Percentiles rank a stretch among this genome's conserved stretches.
Conservation (phyloP, 352 stramenopile species). For the Elongisporangium senticosum region DNA sequence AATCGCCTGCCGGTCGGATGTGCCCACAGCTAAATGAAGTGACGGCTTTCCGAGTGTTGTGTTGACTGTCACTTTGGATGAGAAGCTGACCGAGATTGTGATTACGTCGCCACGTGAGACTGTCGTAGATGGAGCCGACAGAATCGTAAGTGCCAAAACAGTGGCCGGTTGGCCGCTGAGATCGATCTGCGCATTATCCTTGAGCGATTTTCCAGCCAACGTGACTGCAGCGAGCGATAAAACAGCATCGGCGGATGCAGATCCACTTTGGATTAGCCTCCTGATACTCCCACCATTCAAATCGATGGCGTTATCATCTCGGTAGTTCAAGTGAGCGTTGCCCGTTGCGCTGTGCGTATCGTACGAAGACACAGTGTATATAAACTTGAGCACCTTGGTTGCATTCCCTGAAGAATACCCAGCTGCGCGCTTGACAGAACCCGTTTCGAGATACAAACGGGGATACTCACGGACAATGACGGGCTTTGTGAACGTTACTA, state of each 20-base stretch:
- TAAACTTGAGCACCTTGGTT: slow-evolving; percentile 57
- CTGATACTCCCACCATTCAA: slow-evolving; percentile 67
- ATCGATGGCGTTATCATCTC: slow-evolving; percentile 45
- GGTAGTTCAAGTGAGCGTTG: slow-evolving; percentile 58
- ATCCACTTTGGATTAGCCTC: slow-evolving; percentile 24
- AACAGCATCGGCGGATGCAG: slow-evolving; percentile 13
- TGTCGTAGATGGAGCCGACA: slow-evolving; percentile 23
- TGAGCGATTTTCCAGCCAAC: slow-evolving; percentile 27
- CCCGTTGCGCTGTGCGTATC: slow-evolving; percentile 42
- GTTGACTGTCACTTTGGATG: slow-evolving; percentile 47
- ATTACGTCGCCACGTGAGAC: slow-evolving; percentile 41
- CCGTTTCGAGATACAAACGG: slow-evolving; percentile 66
- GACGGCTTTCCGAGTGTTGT: slow-evolving; percentile 45
- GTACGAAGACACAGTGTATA: slow-evolving; percentile 65
- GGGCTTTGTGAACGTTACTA: slow-evolving; percentile 75
- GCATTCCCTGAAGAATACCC: slow-evolving; percentile 57
- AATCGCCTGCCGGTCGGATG: slow-evolving; percentile 55
- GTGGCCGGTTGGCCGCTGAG: slow-evolving; percentile 51
- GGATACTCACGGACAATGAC: slow-evolving; percentile 62
- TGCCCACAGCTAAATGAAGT: slow-evolving; percentile 45
- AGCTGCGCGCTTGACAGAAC: slow-evolving; percentile 56
- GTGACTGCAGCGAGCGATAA: slow-evolving; percentile 36
- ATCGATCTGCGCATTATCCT: slow-evolving; percentile 41
- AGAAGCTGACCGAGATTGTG: slow-evolving; percentile 62
- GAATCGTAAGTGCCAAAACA: slow-evolving; percentile 33